A percentile compares a stretch with the other conserved stretches of the same genome.
Conservation (phyloP, 371 early-diverging fungal species). For the Thermomucor indicae-seudaticae region DNA sequence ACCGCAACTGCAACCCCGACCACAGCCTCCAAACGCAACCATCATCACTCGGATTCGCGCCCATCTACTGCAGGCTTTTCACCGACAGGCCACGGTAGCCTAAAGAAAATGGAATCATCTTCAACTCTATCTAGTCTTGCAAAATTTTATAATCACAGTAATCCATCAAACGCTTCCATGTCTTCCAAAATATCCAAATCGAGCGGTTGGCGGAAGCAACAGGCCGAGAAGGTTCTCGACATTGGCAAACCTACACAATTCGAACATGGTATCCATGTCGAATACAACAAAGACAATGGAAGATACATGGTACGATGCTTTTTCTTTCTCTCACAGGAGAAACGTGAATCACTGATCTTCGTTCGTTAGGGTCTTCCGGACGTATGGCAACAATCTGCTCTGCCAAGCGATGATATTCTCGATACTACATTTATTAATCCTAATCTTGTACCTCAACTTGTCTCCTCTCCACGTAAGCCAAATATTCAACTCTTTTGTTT, state of each 20-base stretch:
- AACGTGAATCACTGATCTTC: background rate
- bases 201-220: slow-evolving; percentile 3
- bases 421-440: slow-evolving; percentile 63
- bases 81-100: slow-evolving; percentile 14
- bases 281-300: slow-evolving; percentile 54
- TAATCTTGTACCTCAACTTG: slow-evolving; percentile 53
- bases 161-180: slow-evolving; percentile 33
- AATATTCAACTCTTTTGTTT: background rate
- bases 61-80: slow-evolving; percentile 28
- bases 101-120: slow-evolving; percentile 25
- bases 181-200: slow-evolving; percentile 35
- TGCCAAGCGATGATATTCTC: slow-evolving; percentile 62
- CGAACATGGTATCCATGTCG: slow-evolving; percentile 68
- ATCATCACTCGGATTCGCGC: slow-evolving; percentile 19
- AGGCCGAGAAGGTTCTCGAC: slow-evolving; percentile 47
- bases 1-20: background rate
- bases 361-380: slow-evolving; percentile 55
- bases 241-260: slow-evolving; percentile 63
- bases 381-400: slow-evolving; percentile 55
- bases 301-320: slow-evolving; percentile 52
- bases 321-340: background rate
- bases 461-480: slow-evolving; percentile 8
- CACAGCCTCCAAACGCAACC: slow-evolving; percentile 4
- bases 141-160: slow-evolving; percentile 33
- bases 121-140: slow-evolving; percentile 34